Conservation (phyloP, 345 rosid species). For the Aegle marmelos region DNA sequence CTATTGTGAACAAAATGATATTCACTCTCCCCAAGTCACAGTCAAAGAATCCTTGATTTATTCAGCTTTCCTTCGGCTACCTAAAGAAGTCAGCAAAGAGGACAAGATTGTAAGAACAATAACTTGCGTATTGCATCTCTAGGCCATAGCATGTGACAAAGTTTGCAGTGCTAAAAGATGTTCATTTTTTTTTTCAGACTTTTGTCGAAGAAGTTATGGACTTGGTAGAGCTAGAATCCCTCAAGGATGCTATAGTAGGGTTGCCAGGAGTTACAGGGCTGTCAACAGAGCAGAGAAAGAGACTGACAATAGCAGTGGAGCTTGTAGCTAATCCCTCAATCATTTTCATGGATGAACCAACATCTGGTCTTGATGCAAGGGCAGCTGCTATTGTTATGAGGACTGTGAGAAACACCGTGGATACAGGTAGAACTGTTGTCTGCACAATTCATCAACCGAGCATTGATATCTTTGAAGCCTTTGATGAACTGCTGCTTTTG, state of each 20-base stretch:
- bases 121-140: neutral
- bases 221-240: constrained; percentile 55
- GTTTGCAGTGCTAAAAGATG: neutral
- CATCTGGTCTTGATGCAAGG: constrained; percentile 87
- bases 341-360: constrained; percentile 93
- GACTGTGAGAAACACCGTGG: constrained; percentile 86
- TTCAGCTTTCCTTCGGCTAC: constrained; percentile 88
- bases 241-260: constrained; percentile 65
- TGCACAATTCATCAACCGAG: constrained; percentile 91
- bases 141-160: neutral
- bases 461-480: constrained; percentile 86
- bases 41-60: constrained; percentile 74
- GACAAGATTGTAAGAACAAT: constrained; percentile 64
- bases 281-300: constrained; percentile 85
- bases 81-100: constrained; percentile 61
- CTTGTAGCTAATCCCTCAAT: constrained; percentile 84
- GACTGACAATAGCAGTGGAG: constrained; percentile 80
- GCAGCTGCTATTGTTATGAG: constrained; percentile 96
- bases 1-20: constrained; percentile 85
- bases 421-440: constrained; percentile 84
- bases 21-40: constrained; percentile 92
- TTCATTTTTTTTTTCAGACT: constrained; percentile 22
- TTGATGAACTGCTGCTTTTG: constrained; percentile 75
- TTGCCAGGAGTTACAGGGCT: constrained; percentile 70
- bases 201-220: constrained; percentile 75